Percentiles rank a stretch among this genome's conserved stretches.
phyloP scores from a whole-genome alignment of 371 early-diverging fungal species.

The Umbelopsis sp. region DNA sequence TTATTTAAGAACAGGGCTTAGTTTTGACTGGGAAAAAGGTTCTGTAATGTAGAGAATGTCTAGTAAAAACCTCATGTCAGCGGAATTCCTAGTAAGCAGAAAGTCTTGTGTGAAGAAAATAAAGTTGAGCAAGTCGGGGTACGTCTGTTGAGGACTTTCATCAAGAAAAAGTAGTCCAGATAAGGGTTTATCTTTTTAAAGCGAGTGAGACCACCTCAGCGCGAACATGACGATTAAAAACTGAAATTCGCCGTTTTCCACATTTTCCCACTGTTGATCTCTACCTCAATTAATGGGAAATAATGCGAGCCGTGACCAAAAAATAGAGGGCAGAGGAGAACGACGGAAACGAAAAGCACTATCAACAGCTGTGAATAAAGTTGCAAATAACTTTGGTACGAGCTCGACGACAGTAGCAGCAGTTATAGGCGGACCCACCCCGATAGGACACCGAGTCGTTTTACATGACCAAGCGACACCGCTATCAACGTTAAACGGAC shows the following conservation, averaged over 20 bases:
- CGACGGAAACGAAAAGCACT: slow-evolving; percentile 3
- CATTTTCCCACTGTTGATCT: slow-evolving; percentile 9
- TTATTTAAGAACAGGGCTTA: too few relatives aligned
- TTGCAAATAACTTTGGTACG: not conserved
- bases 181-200: too few relatives aligned
- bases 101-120: too few relatives aligned
- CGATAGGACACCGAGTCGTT: slow-evolving; percentile 33
- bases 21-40: too few relatives aligned
- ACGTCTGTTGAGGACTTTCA: too few relatives aligned
- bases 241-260: slow-evolving; percentile 4
- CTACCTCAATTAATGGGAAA: slow-evolving; percentile 5
- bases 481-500: slow-evolving; percentile 20
- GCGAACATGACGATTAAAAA: not conserved
- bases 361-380: not conserved
- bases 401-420: not conserved
- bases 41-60: too few relatives aligned
- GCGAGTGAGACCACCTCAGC: not conserved
- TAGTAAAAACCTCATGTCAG: too few relatives aligned
- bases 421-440: slow-evolving; percentile 15
- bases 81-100: too few relatives aligned
- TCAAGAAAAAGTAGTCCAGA: too few relatives aligned
- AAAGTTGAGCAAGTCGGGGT: too few relatives aligned
- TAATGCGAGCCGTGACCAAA: slow-evolving; percentile 1
- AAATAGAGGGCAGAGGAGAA: not conserved
- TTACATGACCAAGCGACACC: slow-evolving; percentile 26